Evolutionary conservation across 352 stramenopile genomes (phyloP).

Genomic region (Aphanomyces stellatus): DNA sequence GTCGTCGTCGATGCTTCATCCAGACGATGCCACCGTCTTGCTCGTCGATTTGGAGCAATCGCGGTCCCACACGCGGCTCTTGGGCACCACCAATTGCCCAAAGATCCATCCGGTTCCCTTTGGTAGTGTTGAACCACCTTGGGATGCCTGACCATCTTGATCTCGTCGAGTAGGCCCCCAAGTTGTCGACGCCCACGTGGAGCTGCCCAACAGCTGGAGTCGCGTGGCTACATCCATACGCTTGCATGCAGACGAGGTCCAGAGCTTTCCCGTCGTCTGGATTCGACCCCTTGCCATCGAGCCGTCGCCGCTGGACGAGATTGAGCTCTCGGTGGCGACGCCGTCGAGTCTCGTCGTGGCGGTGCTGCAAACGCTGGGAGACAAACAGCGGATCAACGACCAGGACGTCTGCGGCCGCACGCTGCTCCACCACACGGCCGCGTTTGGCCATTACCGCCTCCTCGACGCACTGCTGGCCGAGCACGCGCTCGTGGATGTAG

Average conservation of each 20-base stretch:
- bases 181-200: background rate
- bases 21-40: background rate
- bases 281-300: background rate
- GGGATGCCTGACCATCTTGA: too few species aligned
- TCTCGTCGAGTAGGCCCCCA: too few species aligned
- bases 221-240: background rate
- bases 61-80: background rate
- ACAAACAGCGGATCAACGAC: background rate
- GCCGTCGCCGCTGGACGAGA: background rate
- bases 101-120: background rate
- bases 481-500: background rate
- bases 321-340: background rate
- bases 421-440: background rate
- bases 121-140: too few species aligned
- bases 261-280: constrained; percentile 7
- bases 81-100: background rate
- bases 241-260: background rate
- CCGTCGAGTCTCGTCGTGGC: background rate
- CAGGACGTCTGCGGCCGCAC: background rate
- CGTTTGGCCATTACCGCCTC: constrained; percentile 1
- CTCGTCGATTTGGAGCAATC: background rate
- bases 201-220: background rate
- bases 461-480: background rate
- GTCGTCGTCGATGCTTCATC: too few species aligned
- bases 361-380: background rate